phyloP scores from a whole-genome alignment of 1,284 basidiomycete genomes.

The Sporisorium sorghi region DNA sequence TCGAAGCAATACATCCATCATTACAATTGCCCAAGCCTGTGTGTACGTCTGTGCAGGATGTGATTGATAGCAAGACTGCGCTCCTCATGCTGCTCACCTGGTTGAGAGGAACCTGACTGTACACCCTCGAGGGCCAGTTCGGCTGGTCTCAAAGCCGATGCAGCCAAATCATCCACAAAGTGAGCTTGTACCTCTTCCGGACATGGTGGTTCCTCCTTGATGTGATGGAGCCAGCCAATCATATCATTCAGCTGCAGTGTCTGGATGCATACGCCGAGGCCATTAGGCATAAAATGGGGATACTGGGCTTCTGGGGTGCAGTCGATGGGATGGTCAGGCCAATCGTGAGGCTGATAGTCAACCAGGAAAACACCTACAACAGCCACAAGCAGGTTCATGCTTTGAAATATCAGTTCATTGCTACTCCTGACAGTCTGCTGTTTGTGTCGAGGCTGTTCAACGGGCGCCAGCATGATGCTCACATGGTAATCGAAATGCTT shows the following conservation, averaged over 20 bases:
- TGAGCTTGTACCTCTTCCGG: slow-evolving; percentile 4
- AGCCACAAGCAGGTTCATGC: slow-evolving; percentile 13
- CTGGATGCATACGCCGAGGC: slow-evolving; percentile 11
- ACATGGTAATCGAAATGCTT: neutral
- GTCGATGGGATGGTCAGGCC: too few species aligned
- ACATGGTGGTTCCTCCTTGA: slow-evolving; percentile 5
- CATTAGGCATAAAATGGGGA: neutral
- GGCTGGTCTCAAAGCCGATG: neutral
- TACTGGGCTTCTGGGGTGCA: slow-evolving; percentile 10
- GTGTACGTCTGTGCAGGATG: slow-evolving; percentile 1
- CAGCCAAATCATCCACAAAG: slow-evolving; percentile 3
- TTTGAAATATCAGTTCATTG: slow-evolving; percentile 16
- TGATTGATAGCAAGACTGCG: slow-evolving; percentile 11
- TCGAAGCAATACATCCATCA: slow-evolving; percentile 5
- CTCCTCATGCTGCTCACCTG: slow-evolving; percentile 9
- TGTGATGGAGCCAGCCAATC: neutral
- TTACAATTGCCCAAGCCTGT: slow-evolving; percentile 6
- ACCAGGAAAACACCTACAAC: slow-evolving; percentile 10
- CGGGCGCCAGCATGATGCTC: neutral
- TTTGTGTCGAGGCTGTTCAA: neutral
- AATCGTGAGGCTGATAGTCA: slow-evolving; percentile 8
- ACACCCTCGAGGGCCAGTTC: slow-evolving; percentile 2
- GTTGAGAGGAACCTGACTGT: neutral
- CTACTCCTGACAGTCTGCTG: slow-evolving; percentile 9
- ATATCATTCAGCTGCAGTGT: neutral